These are phyloP conservation scores for Komagataella ulmi DNA, from an alignment of 805 yeast genomes.

Conservation along the genomic window DNA sequence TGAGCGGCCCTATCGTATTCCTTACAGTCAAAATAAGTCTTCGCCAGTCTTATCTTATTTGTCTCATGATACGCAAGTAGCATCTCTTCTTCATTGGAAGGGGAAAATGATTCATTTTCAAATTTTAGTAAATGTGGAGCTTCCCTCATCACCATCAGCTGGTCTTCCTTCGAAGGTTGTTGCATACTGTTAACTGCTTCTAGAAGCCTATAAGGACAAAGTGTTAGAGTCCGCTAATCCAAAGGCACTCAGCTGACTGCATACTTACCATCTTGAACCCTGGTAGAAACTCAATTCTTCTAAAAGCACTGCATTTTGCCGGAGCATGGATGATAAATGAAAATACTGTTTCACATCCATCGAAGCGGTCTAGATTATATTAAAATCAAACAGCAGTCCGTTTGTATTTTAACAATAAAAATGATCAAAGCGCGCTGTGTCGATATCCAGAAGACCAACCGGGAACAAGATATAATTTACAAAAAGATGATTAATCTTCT, in stretches of 20 bases:
- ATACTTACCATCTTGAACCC: constrained; percentile 60
- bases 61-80: constrained; percentile 20
- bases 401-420: not conserved
- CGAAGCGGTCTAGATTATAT: not conserved
- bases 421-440: not conserved
- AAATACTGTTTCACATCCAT: constrained; percentile 16
- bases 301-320: constrained; percentile 29
- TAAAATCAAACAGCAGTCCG: not conserved
- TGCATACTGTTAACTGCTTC: not conserved
- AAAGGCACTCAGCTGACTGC: not conserved
- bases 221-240: not conserved
- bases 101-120: not conserved
- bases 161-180: constrained; percentile 7
- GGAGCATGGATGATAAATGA: constrained; percentile 15
- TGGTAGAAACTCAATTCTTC: constrained; percentile 47
- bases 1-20: constrained; percentile 74
- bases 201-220: not conserved
- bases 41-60: constrained; percentile 45
- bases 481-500: no score
- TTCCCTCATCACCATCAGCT: not conserved
- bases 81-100: constrained; percentile 9
- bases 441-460: no score
- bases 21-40: constrained; percentile 62
- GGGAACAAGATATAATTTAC: no score
- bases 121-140: not conserved